Evolutionary conservation across 116 monocot genomes (phyloP).

Genomic region (Posidonia oceanica): DNA sequence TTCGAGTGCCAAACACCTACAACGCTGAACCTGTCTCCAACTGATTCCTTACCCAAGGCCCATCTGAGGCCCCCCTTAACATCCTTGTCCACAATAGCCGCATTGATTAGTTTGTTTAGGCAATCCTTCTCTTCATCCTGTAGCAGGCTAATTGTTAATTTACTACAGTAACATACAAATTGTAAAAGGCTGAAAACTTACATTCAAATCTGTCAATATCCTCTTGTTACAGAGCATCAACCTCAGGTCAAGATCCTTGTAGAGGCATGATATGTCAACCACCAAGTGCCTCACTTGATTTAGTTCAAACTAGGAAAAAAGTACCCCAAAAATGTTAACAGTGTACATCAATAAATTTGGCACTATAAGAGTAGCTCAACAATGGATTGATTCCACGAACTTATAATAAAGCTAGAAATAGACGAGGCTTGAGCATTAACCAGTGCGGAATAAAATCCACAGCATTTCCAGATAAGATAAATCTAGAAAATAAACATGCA

Average conservation of each 20-base stretch:
- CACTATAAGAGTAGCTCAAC: too few relatives aligned
- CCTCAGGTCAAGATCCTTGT: constrained; percentile 48
- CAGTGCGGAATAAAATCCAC: too few relatives aligned
- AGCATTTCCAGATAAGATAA: too few relatives aligned
- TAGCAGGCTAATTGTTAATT: background rate
- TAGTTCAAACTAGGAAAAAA: constrained; percentile 27
- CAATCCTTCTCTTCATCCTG: constrained; percentile 36
- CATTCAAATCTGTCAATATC: constrained; percentile 22
- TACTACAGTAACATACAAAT: background rate
- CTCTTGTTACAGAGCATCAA: constrained; percentile 34
- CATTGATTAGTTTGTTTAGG: constrained; percentile 31
- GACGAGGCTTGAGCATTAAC: too few relatives aligned
- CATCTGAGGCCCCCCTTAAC: constrained; percentile 68
- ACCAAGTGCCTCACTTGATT: constrained; percentile 44
- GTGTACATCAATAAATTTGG: too few relatives aligned
- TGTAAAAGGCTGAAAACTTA: constrained; percentile 11
- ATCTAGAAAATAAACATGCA: too few relatives aligned
- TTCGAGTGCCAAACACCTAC: constrained; percentile 41
- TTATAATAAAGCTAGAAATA: too few relatives aligned
- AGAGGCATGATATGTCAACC: constrained; percentile 43
- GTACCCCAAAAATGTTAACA: background rate
- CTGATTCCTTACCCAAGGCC: constrained; percentile 47
- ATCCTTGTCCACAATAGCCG: constrained; percentile 41
- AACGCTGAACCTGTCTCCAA: constrained; percentile 30
- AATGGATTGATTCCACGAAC: too few relatives aligned